These are phyloP conservation scores for Naganishia cerealis DNA, from an alignment of 1,284 basidiomycete species.

Conservation along the genomic window DNA sequence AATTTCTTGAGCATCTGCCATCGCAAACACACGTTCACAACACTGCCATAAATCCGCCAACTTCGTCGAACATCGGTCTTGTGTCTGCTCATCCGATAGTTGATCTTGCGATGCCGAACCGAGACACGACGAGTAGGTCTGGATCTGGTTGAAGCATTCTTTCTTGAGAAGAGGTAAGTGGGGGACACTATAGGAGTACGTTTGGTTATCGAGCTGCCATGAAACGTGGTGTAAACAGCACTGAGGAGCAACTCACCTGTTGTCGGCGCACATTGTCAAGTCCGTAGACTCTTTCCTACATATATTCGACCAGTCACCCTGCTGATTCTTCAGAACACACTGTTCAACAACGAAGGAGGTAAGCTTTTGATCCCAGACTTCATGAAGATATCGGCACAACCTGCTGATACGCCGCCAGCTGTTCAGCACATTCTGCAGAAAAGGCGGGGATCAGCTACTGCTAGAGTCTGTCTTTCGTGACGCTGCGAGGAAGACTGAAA, in stretches of 20 bases:
- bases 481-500: constrained; percentile 7
- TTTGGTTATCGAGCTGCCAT: neutral
- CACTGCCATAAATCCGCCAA: constrained; percentile 51
- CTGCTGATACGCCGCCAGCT: constrained; percentile 52
- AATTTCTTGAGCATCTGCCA: constrained; percentile 35
- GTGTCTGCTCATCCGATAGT: constrained; percentile 41
- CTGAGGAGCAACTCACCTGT: constrained; percentile 38
- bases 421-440: constrained; percentile 47
- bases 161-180: constrained; percentile 48
- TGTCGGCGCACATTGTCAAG: constrained; percentile 49
- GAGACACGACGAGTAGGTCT: constrained; percentile 46
- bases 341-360: constrained; percentile 24
- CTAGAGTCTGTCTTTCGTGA: neutral
- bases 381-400: constrained; percentile 33
- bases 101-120: constrained; percentile 38
- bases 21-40: constrained; percentile 42
- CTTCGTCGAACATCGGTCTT: constrained; percentile 40
- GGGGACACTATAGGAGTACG: constrained; percentile 41
- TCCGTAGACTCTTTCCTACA: constrained; percentile 46
- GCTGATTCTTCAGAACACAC: constrained; percentile 49
- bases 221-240: neutral
- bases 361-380: constrained; percentile 3
- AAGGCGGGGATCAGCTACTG: neutral
- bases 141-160: constrained; percentile 44
- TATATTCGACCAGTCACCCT: constrained; percentile 47